Evolutionary conservation across 768 basidiomycete species (phyloP).

Genomic region (Mycena rosella): DNA sequence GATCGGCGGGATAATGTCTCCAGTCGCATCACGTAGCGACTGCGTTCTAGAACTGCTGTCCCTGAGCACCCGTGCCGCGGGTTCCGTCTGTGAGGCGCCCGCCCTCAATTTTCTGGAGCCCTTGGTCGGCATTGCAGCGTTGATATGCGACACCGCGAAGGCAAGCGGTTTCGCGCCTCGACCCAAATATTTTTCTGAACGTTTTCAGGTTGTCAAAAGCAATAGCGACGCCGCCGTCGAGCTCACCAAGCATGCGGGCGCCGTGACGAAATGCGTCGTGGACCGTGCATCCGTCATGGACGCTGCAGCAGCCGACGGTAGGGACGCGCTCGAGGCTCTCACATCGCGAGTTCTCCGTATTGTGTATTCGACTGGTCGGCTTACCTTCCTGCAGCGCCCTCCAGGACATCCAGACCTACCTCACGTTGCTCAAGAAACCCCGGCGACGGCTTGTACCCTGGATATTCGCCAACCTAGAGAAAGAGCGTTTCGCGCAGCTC

Average conservation of each 20-base stretch:
- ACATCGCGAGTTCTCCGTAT: too few relatives aligned
- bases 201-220: not conserved
- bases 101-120: not conserved
- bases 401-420: not conserved
- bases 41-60: not conserved
- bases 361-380: too few relatives aligned
- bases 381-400: too few relatives aligned
- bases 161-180: too few relatives aligned
- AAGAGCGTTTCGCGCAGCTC: too few relatives aligned
- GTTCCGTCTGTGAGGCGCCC: too few relatives aligned
- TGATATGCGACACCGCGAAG: slow-evolving; percentile 19
- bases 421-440: not conserved
- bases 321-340: not conserved
- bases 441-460: not conserved
- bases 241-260: not conserved
- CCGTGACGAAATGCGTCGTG: not conserved
- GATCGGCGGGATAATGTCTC: too few relatives aligned
- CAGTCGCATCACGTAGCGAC: too few relatives aligned
- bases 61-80: not conserved
- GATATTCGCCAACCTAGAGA: not conserved
- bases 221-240: not conserved
- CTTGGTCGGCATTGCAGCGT: not conserved
- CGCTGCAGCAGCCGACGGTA: not conserved
- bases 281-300: not conserved
- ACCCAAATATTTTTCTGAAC: not conserved